These are phyloP conservation scores for Leccinum pellstonianum DNA, from an alignment of 768 basidiomycete genomes.

Conservation along the genomic window DNA sequence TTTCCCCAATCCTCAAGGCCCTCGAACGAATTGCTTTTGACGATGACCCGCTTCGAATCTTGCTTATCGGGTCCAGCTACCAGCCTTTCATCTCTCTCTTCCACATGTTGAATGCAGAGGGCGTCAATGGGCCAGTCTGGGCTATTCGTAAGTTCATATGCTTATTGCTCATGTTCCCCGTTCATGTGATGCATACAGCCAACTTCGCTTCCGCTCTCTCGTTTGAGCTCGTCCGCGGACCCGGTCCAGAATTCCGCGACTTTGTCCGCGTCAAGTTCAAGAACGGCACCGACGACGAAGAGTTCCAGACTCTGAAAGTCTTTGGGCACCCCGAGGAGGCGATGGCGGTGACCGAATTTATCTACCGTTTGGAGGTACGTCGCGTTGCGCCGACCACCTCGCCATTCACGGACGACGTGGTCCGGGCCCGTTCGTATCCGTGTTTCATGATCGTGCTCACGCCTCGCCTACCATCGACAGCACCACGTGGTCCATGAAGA, in stretches of 20 bases:
- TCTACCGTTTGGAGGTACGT: conserved; percentile 75
- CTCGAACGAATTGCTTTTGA: conserved; percentile 78
- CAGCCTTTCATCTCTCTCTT: conserved; percentile 88
- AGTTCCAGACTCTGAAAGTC: conserved; percentile 63
- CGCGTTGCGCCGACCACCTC: no score
- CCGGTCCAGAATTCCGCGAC: conserved; percentile 73
- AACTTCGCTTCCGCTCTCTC: conserved; percentile 70
- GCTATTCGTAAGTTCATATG: conserved; percentile 59
- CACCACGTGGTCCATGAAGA: conserved; percentile 38
- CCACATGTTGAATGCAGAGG: conserved; percentile 61
- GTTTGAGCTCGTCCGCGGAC: conserved; percentile 73
- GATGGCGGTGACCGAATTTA: conserved; percentile 78
- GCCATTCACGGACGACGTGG: conserved; percentile 23
- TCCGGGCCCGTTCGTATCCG: conserved; percentile 16
- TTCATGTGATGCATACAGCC: conserved; percentile 39
- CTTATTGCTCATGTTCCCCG: background rate
- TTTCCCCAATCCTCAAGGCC: conserved; percentile 67
- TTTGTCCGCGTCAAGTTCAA: conserved; percentile 82
- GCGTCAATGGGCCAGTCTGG: conserved; percentile 50
- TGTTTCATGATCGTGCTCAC: background rate
- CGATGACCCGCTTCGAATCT: conserved; percentile 73
- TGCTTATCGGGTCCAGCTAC: conserved; percentile 77
- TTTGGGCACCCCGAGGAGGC: conserved; percentile 66
- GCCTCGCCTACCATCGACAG: no score
- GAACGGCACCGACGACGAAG: conserved; percentile 61